Evolutionary conservation across 495 filamentous ascomycete genomes (phyloP), one percentile per base, ranked within the genome.

Genomic region (Pyrenula aspistea): DNA sequence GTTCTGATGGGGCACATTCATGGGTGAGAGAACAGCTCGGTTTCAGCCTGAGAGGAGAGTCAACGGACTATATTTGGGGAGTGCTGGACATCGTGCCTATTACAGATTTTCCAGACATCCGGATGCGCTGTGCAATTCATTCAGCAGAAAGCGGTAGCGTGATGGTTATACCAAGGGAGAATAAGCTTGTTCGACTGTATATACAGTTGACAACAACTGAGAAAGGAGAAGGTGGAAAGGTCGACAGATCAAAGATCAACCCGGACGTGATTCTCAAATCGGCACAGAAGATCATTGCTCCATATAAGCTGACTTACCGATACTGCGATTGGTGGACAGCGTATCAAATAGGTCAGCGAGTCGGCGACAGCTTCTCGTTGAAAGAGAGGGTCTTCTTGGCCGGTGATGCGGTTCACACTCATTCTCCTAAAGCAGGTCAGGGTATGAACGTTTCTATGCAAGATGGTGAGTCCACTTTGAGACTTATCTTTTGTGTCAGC

Each of bases 361-460:
- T 90, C 1, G 82, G 82, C 11, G 76, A 81, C 20, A 68, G 76
- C 2, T 90, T 89, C 59, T 79, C 76, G 8, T 66, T 75, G 10
- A 65, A 78, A 24, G 72, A 87, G 49, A 73, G 84, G 0, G 76
- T 87, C 2, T 88, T 88, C 59, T 73, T 88, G 49, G 83, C 82
- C 12, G 77, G 71, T 49, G 79, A 86, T 65, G 79, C 81, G 2
- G 73, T 81, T 0, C 83, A 84, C 58, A 83, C 79, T 0, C 82
- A 85, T 57, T 83, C 80, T 0, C 86, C 86, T 3, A 87, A 87
- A 69, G 84, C 83, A 1, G 86, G 85, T 0, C 85, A 88, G 65
- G 86, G 86, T 15, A 88, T 89, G 86, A 89, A 91, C 61, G 80
- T 84, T 1, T 73, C 69, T 12, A 81, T 86, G 69, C 79, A 83